Evolutionary conservation across 2,329 filamentous ascomycete species (phyloP), one percentile per base, ranked within the genome.

Genomic region (Fusarium veterinarium): DNA sequence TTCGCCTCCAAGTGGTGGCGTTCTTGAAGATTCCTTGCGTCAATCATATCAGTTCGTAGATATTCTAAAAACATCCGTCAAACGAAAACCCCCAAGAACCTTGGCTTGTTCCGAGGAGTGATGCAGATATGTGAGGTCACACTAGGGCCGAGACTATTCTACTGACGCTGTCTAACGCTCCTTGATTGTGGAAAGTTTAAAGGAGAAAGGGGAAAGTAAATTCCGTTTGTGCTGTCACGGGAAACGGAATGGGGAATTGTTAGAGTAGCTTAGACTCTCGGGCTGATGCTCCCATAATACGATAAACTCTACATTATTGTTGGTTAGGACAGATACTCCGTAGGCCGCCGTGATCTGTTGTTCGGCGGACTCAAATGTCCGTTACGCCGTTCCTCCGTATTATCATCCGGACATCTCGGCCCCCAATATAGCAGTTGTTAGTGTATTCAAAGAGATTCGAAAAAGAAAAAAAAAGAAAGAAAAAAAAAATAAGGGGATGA

Each of bases 181-280:
- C 20, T 53, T 28, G 25, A 17, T 40, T 49, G 33, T 57, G 57
- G 38, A 55, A 53, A 72, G 46, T 25, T n/a, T 52, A 67, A 49
- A 45, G 61, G 20, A 55, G 12, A 23, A 31, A 48, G 25, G 37
- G 31, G 13, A 46, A 66, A 41, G 31, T 38, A 12, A 60, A 56
- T 41, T 33, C 38, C 44, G 49, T 57, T 67, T 72, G 20, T 58
- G 35, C 57, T 67, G 40, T 41, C 53, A 63, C 44, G 16, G 42
- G 45, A 73, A 67, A 71, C 58, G 69, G 48, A 53, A 67, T 73
- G 70, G 70, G 70, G 61, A 71, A 55, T 71, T 57, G n/a, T 23
- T 20, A 48, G 60, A 57, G 44, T 45, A 35, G n/a, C n/a, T 25
- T 5, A 35, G 31, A 37, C 41, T 45, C 38, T 52, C 23, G 48